Evolutionary conservation across 352 stramenopile genomes (phyloP).

Genomic region (Porosira glacialis): DNA sequence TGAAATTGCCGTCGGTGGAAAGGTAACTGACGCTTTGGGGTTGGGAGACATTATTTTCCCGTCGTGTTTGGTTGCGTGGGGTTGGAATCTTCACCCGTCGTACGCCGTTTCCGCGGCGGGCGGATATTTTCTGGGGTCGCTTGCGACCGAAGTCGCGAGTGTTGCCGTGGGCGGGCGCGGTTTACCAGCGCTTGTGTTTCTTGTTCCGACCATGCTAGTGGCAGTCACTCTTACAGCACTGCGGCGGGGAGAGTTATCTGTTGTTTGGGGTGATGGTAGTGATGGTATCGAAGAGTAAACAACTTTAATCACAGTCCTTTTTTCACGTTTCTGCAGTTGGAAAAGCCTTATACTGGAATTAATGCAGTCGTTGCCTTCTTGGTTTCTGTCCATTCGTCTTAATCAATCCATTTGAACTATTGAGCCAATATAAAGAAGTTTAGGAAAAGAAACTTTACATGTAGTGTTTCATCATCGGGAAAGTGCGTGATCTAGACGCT

Average conservation of each 20-base stretch:
- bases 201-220: conserved; percentile 32
- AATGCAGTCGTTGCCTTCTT: too few species aligned
- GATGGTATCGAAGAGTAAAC: background rate
- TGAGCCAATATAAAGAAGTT: too few species aligned
- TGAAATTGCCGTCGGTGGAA: conserved; percentile 23
- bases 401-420: too few species aligned
- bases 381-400: too few species aligned
- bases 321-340: too few species aligned
- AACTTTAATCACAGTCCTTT: too few species aligned
- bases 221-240: conserved; percentile 11
- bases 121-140: conserved; percentile 25
- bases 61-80: background rate
- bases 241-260: conserved; percentile 20
- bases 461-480: too few species aligned
- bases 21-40: conserved; percentile 10
- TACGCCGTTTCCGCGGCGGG: conserved; percentile 17
- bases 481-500: too few species aligned
- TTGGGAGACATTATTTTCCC: background rate
- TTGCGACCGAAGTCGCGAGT: conserved; percentile 25
- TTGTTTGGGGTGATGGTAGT: conserved; percentile 13
- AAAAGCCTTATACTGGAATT: too few species aligned
- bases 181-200: conserved; percentile 34
- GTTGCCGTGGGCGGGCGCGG: conserved; percentile 28
- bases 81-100: background rate
- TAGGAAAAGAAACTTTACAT: too few species aligned